A percentile compares a stretch with the other conserved stretches of the same genome.
phyloP scores from a whole-genome alignment of 768 basidiomycete species.

The Boletus rubropictus region DNA sequence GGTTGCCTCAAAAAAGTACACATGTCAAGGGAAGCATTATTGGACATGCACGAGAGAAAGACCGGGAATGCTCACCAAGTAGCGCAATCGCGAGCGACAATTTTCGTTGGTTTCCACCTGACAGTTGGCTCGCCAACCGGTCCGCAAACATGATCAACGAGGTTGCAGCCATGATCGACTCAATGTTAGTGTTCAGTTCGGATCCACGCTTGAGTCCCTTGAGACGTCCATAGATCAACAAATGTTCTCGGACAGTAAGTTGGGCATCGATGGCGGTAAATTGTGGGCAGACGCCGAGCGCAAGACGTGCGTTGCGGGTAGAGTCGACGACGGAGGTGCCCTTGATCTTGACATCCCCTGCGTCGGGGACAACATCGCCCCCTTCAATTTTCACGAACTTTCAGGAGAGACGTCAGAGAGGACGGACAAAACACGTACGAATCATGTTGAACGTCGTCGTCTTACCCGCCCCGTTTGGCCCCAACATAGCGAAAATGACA shows the following conservation, averaged over 20 bases:
- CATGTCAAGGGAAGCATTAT: background rate
- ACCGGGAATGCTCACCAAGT: constrained; percentile 40
- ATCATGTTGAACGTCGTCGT: constrained; percentile 80
- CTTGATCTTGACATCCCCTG: constrained; percentile 64
- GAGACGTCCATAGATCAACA: constrained; percentile 64
- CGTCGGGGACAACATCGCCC: constrained; percentile 61
- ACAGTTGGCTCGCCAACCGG: constrained; percentile 66
- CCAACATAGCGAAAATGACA: constrained; percentile 66
- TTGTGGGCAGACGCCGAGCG: constrained; percentile 78
- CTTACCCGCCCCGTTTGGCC: constrained; percentile 82
- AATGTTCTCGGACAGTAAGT: constrained; percentile 72
- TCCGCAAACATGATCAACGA: constrained; percentile 57
- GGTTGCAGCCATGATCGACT: constrained; percentile 53
- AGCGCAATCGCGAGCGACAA: constrained; percentile 70
- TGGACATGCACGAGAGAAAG: background rate
- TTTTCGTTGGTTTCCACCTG: constrained; percentile 78
- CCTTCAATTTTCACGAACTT: constrained; percentile 33
- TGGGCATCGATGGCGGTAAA: constrained; percentile 79
- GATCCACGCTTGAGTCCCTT: constrained; percentile 55
- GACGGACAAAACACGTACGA: constrained; percentile 38
- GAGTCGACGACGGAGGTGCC: constrained; percentile 60
- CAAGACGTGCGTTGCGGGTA: constrained; percentile 57
- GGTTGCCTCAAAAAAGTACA: constrained; percentile 49
- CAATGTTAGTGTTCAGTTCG: constrained; percentile 50
- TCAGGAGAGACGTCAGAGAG: background rate